These are phyloP conservation scores for Globisporangium cylindrosporum DNA, from an alignment of 352 stramenopile genomes.

Conservation along the genomic window DNA sequence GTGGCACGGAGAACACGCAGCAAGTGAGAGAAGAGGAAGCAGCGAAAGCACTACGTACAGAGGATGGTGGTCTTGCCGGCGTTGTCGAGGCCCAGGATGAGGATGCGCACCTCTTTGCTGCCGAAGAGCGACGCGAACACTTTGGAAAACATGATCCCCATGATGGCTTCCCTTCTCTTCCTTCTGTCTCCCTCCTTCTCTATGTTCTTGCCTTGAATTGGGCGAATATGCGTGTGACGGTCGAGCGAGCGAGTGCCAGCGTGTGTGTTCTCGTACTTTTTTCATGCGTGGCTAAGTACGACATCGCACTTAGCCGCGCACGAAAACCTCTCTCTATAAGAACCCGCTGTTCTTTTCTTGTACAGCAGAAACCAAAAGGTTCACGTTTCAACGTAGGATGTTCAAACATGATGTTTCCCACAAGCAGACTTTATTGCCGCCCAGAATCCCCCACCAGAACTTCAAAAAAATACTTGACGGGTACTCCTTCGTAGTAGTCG, in stretches of 20 bases:
- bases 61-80: conserved; percentile 99
- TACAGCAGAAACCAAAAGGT: too few species aligned
- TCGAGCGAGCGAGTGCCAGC: too few species aligned
- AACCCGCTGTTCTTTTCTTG: not conserved
- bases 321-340: not conserved
- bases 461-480: too few species aligned
- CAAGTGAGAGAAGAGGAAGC: not conserved
- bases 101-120: conserved; percentile 98
- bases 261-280: too few species aligned
- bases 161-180: conserved; percentile 30
- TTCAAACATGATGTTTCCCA: too few species aligned
- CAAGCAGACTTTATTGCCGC: too few species aligned
- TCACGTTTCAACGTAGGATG: too few species aligned
- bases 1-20: not conserved
- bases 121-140: conserved; percentile 98
- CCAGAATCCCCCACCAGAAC: too few species aligned
- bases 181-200: not conserved
- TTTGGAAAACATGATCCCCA: conserved; percentile 98
- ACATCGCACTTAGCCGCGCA: not conserved
- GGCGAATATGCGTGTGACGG: not conserved
- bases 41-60: conserved; percentile 60
- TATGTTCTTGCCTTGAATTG: not conserved
- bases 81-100: conserved; percentile 99
- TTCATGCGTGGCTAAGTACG: not conserved
- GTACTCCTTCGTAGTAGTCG: too few species aligned